phyloP scores from a whole-genome alignment of 1,139 yeast species.

The Hansenula sp. region DNA sequence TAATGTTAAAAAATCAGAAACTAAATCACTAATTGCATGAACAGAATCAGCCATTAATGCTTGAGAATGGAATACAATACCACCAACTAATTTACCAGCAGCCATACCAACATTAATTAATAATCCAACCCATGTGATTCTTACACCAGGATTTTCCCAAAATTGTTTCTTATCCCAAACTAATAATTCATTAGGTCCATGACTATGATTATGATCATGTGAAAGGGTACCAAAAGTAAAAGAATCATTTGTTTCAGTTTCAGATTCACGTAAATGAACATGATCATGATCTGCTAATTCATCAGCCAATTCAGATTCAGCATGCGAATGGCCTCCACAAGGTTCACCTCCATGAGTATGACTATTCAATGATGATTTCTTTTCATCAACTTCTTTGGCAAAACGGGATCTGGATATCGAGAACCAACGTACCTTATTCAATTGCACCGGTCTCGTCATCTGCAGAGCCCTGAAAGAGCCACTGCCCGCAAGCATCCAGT shows the following conservation, averaged over 20 bases:
- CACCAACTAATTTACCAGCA: slow-evolving; percentile 80
- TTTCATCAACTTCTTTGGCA: slow-evolving; percentile 2
- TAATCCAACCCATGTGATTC: slow-evolving; percentile 91
- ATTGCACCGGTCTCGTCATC: too few relatives aligned
- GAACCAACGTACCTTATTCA: neutral
- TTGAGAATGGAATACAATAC: slow-evolving; percentile 89
- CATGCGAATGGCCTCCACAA: slow-evolving; percentile 21
- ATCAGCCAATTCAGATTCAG: slow-evolving; percentile 5
- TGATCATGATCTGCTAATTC: slow-evolving; percentile 30
- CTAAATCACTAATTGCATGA: slow-evolving; percentile 84
- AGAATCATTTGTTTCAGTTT: slow-evolving; percentile 32
- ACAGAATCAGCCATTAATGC: slow-evolving; percentile 92
- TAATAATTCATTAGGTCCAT: slow-evolving; percentile 32
- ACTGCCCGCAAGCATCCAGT: too few relatives aligned
- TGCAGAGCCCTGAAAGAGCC: too few relatives aligned
- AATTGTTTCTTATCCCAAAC: slow-evolving; percentile 35
- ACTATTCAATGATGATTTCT: slow-evolving; percentile 7
- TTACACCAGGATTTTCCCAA: slow-evolving; percentile 73
- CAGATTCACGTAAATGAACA: slow-evolving; percentile 33
- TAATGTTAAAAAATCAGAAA: slow-evolving; percentile 83
- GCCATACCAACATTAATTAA: slow-evolving; percentile 84
- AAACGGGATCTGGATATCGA: neutral
- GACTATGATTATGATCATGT: slow-evolving; percentile 30
- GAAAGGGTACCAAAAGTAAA: slow-evolving; percentile 25
- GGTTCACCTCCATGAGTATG: slow-evolving; percentile 22